Conservation (phyloP, 345 rosid species). For the Atalantia buxifolia region DNA sequence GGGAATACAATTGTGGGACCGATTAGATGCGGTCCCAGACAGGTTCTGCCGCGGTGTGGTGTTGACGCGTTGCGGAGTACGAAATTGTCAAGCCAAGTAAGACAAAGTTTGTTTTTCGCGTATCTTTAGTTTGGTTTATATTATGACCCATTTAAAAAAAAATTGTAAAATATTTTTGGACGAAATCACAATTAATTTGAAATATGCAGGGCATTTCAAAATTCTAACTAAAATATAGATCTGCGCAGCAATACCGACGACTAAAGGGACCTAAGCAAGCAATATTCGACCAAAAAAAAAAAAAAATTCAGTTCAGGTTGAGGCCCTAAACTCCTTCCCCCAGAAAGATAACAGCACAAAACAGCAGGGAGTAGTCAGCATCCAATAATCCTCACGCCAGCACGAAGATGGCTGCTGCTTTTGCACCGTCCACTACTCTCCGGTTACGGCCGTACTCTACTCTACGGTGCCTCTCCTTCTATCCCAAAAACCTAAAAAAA, state of each 20-base stretch:
- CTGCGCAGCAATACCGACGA: background rate
- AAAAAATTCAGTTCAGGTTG: background rate
- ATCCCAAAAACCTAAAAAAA: slow-evolving; percentile 23
- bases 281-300: background rate
- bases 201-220: background rate
- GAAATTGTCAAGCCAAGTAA: no score
- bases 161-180: background rate
- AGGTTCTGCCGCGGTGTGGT: background rate
- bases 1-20: background rate
- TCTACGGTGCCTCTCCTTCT: slow-evolving; percentile 43
- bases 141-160: no score
- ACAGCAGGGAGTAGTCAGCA: background rate
- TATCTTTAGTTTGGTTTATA: no score
- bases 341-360: background rate
- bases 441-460: slow-evolving; percentile 40
- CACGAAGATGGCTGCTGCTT: slow-evolving; percentile 33
- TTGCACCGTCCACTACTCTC: slow-evolving; percentile 48
- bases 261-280: background rate
- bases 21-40: background rate
- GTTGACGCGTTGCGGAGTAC: background rate
- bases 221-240: background rate
- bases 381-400: background rate
- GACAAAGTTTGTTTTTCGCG: no score
- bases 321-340: background rate
- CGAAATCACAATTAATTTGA: background rate